Evolutionary conservation across 2,329 filamentous ascomycete genomes (phyloP), one percentile per base, ranked within the genome.

Genomic region (Dactylella cylindrospora): DNA sequence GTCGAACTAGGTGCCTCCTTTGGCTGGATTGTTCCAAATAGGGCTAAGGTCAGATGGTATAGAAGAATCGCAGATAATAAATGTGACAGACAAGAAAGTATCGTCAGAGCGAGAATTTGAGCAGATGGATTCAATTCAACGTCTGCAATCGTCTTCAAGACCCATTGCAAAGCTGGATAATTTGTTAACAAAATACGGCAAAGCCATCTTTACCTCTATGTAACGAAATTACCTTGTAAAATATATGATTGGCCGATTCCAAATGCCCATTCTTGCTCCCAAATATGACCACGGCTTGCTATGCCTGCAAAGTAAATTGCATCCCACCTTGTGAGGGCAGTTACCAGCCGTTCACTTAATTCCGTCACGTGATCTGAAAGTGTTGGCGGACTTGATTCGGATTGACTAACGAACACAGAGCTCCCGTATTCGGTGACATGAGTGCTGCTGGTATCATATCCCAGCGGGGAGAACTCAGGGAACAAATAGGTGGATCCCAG

Each of bases 231-330:
- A 65, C 52, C 41, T 44, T 47, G 35, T 13, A 64, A 23, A 5
- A 55, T 46, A 51, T 55, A 57, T 17, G 46, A 57, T 39, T 64
- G 51, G 7, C 50, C 50, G 22, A 52, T 20, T 32, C 59, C 59
- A 36, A 57, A 64, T 13, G 88, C 88, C 87, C 87, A 93, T 73
- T 91, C 86, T 73, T 93, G 88, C 74, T 94, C 88, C 71, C 82
- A 86, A 8, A 84, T 51, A 67, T 88, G 84, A 26, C 85, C 86
- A 8, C 80, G 76, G 33, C 77, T 77, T 3, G 86, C 80, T 36
- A 77, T 72, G 66, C 82, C 78, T 57, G 84, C 75, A 69, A 84
- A 91, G 72, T 91, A 93, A 66, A 94, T 77, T 25, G 84, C 85
- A 71, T 94, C 88, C 88, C 88, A 94, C 71, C 86, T 79, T 5